Conservation (phyloP, 1,284 basidiomycete species). For the Ustilago xerochloae region DNA sequence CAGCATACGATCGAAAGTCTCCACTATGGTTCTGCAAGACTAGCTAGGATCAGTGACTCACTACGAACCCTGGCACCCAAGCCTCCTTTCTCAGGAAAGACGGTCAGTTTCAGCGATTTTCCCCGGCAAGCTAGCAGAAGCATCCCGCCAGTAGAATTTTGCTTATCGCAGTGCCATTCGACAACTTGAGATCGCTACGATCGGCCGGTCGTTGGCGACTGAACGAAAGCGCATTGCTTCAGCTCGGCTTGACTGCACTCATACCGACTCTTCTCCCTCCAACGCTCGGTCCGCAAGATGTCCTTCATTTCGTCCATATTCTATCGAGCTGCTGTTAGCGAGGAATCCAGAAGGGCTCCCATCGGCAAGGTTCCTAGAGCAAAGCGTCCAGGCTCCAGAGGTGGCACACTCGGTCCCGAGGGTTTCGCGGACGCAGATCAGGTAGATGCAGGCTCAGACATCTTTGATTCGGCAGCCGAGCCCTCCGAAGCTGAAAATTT, state of each 20-base stretch:
- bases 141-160: too few relatives aligned
- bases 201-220: too few relatives aligned
- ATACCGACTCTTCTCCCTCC: background rate
- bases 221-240: too few relatives aligned
- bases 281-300: conserved; percentile 10
- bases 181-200: too few relatives aligned
- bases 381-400: conserved; percentile 8
- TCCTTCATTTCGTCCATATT: conserved; percentile 47
- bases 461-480: background rate
- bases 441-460: background rate
- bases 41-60: too few relatives aligned
- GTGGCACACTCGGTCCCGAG: background rate
- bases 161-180: too few relatives aligned
- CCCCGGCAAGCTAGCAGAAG: too few relatives aligned
- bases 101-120: too few relatives aligned
- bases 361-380: conserved; percentile 37
- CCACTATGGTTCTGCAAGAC: too few relatives aligned
- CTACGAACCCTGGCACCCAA: too few relatives aligned
- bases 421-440: background rate
- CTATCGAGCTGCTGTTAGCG: conserved; percentile 43
- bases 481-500: conserved; percentile 12
- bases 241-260: background rate
- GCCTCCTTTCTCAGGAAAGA: too few relatives aligned
- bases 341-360: conserved; percentile 40
- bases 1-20: too few relatives aligned